These are phyloP conservation scores for Yamadazyma triangularis DNA, from an alignment of 1,139 yeast genomes.

Conservation along the genomic window DNA sequence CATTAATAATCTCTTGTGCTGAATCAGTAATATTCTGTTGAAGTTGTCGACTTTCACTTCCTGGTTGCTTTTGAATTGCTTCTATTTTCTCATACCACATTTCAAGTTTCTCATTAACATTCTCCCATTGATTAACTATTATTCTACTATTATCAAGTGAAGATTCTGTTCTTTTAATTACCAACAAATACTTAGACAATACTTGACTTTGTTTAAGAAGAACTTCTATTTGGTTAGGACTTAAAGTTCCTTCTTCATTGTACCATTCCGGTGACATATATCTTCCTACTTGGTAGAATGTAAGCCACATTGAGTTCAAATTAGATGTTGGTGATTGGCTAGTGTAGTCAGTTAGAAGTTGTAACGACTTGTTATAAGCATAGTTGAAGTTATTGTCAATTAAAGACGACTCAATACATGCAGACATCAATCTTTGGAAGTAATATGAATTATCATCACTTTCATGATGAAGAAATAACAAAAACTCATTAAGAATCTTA, in stretches of 20 bases:
- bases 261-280: constrained; percentile 49
- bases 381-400: constrained; percentile 49
- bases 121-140: constrained; percentile 35
- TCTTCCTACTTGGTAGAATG: constrained; percentile 61
- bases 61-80: constrained; percentile 4
- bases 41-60: constrained; percentile 6
- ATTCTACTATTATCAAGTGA: constrained; percentile 20
- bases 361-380: constrained; percentile 39
- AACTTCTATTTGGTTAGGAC: constrained; percentile 16
- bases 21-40: constrained; percentile 9
- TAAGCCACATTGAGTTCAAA: constrained; percentile 49
- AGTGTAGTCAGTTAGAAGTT: constrained; percentile 20
- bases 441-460: constrained; percentile 10
- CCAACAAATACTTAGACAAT: constrained; percentile 38
- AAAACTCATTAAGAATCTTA: constrained; percentile 36
- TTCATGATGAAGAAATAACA: constrained; percentile 17
- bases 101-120: constrained; percentile 25
- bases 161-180: constrained; percentile 16
- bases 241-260: constrained; percentile 14
- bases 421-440: constrained; percentile 37
- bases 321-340: constrained; percentile 8
- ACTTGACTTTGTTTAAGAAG: constrained; percentile 44
- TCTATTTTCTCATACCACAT: constrained; percentile 13
- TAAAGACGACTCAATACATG: constrained; percentile 57
- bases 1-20: constrained; percentile 28